phyloP scores from a whole-genome alignment of 805 yeast species.

The Isabelozyma heimii region DNA sequence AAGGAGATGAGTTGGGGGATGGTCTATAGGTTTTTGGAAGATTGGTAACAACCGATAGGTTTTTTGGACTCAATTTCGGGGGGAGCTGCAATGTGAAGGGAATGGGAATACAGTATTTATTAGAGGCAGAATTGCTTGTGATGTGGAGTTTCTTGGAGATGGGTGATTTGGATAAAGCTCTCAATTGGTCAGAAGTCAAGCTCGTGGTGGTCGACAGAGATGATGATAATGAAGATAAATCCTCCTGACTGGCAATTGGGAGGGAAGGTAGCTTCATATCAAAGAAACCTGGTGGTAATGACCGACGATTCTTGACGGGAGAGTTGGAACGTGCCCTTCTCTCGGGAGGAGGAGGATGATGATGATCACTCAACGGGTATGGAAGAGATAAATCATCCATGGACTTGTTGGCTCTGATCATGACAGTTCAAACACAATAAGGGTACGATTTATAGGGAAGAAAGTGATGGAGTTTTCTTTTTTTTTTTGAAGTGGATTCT shows the following conservation, averaged over 20 bases:
- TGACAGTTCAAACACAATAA: no score
- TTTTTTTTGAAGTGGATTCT: no score
- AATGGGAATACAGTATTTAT: conserved; percentile 37
- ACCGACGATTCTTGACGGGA: conserved; percentile 30
- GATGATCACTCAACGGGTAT: conserved; percentile 4
- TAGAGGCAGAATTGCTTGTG: conserved; percentile 13
- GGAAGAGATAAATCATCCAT: conserved; percentile 7
- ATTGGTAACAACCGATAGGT: conserved; percentile 5
- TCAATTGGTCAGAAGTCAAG: conserved; percentile 21
- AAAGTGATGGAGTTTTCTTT: no score
- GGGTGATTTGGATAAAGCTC: conserved; percentile 32
- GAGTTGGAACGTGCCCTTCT: conserved; percentile 34
- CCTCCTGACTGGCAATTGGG: conserved; percentile 19
- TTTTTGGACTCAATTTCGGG: conserved; percentile 34
- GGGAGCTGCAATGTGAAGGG: conserved; percentile 42
- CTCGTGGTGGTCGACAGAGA: conserved; percentile 14
- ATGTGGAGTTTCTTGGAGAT: conserved; percentile 36
- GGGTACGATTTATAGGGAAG: no score
- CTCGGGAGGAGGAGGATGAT: conserved; percentile 3
- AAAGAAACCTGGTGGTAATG: conserved; percentile 16
- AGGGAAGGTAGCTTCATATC: conserved; percentile 18
- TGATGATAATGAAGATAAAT: conserved; percentile 20
- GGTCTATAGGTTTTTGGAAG: not conserved
- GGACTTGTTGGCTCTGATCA: conserved; percentile 1
- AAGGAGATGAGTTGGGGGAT: conserved; percentile 8